Conservation (phyloP, 2,329 filamentous ascomycete genomes). For the Talaromyces sp. region DNA sequence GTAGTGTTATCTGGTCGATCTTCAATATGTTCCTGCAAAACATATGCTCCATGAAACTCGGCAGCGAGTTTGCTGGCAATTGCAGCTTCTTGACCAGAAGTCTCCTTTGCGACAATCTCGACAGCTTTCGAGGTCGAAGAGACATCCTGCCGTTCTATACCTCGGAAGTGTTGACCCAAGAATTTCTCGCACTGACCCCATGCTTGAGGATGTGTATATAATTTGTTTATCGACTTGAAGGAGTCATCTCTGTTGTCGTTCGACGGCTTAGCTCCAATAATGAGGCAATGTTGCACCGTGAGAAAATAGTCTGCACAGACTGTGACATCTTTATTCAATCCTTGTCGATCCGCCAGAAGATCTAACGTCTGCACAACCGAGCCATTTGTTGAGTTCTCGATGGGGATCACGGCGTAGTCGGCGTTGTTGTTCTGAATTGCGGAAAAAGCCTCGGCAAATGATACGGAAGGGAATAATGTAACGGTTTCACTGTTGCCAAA, state of each 20-base stretch:
- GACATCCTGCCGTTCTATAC: conserved; percentile 76
- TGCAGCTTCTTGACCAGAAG: conserved; percentile 64
- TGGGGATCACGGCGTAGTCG: conserved; percentile 78
- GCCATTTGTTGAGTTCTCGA: conserved; percentile 95
- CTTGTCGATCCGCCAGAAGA: conserved; percentile 72
- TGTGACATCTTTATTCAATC: conserved; percentile 62
- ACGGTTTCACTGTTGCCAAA: conserved; percentile 38
- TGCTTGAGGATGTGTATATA: conserved; percentile 94
- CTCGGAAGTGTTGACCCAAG: conserved; percentile 65
- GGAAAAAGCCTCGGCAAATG: conserved; percentile 67
- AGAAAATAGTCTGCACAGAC: conserved; percentile 85
- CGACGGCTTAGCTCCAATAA: conserved; percentile 47
- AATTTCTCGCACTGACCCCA: conserved; percentile 87
- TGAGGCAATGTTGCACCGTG: conserved; percentile 80
- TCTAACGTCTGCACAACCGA: conserved; percentile 87
- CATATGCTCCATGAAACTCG: conserved; percentile 62
- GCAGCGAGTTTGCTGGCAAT: conserved; percentile 75
- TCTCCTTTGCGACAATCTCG: conserved; percentile 63
- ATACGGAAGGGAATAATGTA: conserved; percentile 33
- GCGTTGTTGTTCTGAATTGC: conserved; percentile 66
- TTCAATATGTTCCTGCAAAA: conserved; percentile 56
- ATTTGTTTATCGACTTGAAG: conserved; percentile 63
- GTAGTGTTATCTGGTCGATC: conserved; percentile 48
- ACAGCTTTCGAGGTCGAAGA: conserved; percentile 83
- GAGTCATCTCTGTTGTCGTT: conserved; percentile 15